Percentiles rank a stretch among this genome's conserved stretches.
Evolutionary conservation across 768 basidiomycete genomes (phyloP).

Genomic region (Kwoniella mangroviensis): DNA sequence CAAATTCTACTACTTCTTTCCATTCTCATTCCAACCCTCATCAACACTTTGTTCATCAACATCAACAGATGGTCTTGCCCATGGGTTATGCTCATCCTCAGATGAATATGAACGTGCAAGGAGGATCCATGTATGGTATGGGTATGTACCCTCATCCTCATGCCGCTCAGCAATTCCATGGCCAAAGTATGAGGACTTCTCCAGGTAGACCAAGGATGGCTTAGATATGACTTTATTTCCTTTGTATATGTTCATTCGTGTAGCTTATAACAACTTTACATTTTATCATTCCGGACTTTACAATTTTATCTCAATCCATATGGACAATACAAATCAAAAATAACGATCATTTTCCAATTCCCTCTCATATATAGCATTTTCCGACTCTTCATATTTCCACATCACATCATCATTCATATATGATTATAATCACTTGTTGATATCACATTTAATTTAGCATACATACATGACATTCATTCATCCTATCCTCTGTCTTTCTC

Average conservation of each 20-base stretch:
- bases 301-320: background rate
- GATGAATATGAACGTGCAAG: background rate
- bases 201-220: conserved; percentile 4
- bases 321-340: background rate
- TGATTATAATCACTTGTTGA: background rate
- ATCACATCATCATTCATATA: background rate
- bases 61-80: conserved; percentile 13
- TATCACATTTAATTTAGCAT: background rate
- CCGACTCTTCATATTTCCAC: background rate
- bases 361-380: background rate
- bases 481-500: background rate
- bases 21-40: conserved; percentile 10
- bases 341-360: background rate
- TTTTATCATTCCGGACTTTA: background rate
- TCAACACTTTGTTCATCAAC: conserved; percentile 18
- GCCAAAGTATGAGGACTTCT: background rate
- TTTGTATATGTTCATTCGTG: background rate
- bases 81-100: background rate
- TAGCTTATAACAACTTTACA: background rate
- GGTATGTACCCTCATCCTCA: conserved; percentile 9
- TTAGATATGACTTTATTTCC: background rate
- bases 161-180: background rate
- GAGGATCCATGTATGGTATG: conserved; percentile 16
- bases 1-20: conserved; percentile 11
- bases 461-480: background rate